Conservation (phyloP, 768 basidiomycete genomes). For the Tremella fuciformis region DNA sequence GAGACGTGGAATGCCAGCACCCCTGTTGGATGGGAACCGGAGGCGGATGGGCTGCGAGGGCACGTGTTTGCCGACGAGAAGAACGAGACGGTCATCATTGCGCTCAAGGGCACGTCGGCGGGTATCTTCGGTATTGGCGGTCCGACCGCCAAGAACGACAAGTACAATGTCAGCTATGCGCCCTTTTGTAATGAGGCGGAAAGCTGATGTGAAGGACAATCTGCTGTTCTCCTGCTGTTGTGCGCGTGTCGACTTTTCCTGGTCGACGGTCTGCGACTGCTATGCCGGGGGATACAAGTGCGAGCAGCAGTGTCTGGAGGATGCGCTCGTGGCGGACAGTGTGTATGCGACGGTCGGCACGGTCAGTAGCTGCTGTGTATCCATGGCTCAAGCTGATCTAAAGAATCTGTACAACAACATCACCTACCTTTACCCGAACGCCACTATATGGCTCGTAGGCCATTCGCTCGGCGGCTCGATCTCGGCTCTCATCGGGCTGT, state of each 20-base stretch:
- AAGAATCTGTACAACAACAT: constrained; percentile 93
- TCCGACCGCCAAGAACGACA: constrained; percentile 81
- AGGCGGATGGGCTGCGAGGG: constrained; percentile 85
- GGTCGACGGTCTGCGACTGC: constrained; percentile 89
- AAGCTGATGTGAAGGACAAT: constrained; percentile 61
- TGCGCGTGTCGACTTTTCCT: constrained; percentile 87
- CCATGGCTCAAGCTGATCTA: constrained; percentile 14
- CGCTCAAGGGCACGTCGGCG: constrained; percentile 91
- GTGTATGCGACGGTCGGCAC: constrained; percentile 83
- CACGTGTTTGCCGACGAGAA: constrained; percentile 60
- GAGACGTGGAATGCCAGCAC: constrained; percentile 63
- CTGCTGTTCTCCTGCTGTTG: constrained; percentile 94
- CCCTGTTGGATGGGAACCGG: constrained; percentile 86
- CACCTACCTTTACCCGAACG: constrained; percentile 80
- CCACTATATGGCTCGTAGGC: constrained; percentile 85
- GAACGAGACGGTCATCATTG: constrained; percentile 79
- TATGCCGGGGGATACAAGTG: constrained; percentile 72
- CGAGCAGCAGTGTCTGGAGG: constrained; percentile 74
- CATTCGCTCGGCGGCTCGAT: constrained; percentile 72
- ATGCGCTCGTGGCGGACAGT: constrained; percentile 71
- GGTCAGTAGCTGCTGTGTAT: constrained; percentile 56
- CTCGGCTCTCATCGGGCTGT: constrained; percentile 75
- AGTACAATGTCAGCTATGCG: constrained; percentile 61
- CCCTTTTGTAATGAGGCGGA: not conserved
- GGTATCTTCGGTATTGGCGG: constrained; percentile 70